Percentiles rank a stretch among this genome's conserved stretches.
phyloP scores from a whole-genome alignment of 1,284 basidiomycete genomes.

The Omphalotus olearius region DNA sequence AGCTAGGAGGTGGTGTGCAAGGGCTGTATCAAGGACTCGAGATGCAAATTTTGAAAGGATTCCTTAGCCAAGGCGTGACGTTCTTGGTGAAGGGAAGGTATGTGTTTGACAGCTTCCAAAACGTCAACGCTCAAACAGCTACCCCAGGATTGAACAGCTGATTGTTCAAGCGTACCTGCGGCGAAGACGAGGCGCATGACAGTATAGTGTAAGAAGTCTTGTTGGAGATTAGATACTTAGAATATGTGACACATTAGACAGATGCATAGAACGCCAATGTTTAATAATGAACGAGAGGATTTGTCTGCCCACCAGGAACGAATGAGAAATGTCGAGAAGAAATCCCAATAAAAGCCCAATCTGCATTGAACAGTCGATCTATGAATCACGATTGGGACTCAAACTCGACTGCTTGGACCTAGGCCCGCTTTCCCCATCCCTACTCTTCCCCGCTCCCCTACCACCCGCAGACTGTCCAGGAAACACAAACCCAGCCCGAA shows the following conservation, averaged over 20 bases:
- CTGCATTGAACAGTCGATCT: no score
- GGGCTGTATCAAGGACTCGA: slow-evolving; percentile 50
- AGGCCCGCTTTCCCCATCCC: not conserved
- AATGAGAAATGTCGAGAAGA: no score
- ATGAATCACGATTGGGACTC: no score
- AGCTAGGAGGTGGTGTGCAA: slow-evolving; percentile 23
- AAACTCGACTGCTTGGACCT: no score
- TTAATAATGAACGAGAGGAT: no score
- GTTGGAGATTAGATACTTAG: no score
- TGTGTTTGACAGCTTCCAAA: slow-evolving; percentile 2
- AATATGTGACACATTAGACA: no score
- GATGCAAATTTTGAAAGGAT: slow-evolving; percentile 51
- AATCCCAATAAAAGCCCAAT: no score
- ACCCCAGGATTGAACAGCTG: slow-evolving; percentile 32
- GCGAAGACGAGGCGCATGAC: slow-evolving; percentile 3
- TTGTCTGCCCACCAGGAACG: no score
- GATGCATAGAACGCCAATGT: no score
- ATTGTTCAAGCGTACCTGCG: slow-evolving; percentile 31
- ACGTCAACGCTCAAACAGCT: not conserved
- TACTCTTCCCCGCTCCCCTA: not conserved
- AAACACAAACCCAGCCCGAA: slow-evolving; percentile 33
- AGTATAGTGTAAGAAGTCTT: not conserved
- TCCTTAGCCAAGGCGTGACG: slow-evolving; percentile 51
- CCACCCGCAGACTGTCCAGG: not conserved
- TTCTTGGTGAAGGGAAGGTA: slow-evolving; percentile 54